These are phyloP conservation scores for Neofusicoccum parvum DNA, from an alignment of 2,329 filamentous ascomycete species.

Conservation along the genomic window DNA sequence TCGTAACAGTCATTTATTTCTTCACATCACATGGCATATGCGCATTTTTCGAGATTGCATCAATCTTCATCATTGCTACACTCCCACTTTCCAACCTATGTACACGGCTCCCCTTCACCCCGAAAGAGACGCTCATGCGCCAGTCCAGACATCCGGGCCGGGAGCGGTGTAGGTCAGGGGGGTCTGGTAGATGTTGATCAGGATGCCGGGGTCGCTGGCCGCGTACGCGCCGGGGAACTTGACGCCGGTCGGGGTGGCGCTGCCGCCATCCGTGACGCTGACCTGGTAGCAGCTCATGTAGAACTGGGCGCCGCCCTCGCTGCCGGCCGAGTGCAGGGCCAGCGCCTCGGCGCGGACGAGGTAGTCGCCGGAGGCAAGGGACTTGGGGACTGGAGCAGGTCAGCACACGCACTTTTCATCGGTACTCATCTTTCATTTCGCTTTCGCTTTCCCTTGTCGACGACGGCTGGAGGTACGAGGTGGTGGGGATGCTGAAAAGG, in stretches of 20 bases:
- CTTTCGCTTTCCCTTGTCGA: conserved; percentile 23
- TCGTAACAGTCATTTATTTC: neutral
- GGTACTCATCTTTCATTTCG: neutral
- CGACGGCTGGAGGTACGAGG: neutral
- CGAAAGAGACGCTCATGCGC: conserved; percentile 9
- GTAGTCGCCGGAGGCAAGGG: conserved; percentile 45
- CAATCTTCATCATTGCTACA: neutral
- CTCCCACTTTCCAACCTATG: neutral
- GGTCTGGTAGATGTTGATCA: conserved; percentile 46
- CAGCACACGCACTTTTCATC: neutral
- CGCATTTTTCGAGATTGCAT: neutral
- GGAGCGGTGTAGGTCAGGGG: conserved; percentile 45
- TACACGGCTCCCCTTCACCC: too few species aligned
- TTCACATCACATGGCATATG: neutral
- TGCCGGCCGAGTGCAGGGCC: conserved; percentile 46
- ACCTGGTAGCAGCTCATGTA: conserved; percentile 49
- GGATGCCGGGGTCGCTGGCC: conserved; percentile 42
- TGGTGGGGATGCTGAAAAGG: neutral
- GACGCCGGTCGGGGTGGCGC: conserved; percentile 43
- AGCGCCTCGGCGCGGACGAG: conserved; percentile 49
- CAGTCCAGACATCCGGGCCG: conserved; percentile 45
- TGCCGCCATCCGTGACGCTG: conserved; percentile 39
- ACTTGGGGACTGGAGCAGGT: conserved; percentile 42
- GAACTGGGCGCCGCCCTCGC: conserved; percentile 44
- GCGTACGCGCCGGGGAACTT: conserved; percentile 49